Base-by-base conservation (phyloP, 495 filamentous ascomycete genomes). In the Lasiosphaeris hirsuta region DNA sequence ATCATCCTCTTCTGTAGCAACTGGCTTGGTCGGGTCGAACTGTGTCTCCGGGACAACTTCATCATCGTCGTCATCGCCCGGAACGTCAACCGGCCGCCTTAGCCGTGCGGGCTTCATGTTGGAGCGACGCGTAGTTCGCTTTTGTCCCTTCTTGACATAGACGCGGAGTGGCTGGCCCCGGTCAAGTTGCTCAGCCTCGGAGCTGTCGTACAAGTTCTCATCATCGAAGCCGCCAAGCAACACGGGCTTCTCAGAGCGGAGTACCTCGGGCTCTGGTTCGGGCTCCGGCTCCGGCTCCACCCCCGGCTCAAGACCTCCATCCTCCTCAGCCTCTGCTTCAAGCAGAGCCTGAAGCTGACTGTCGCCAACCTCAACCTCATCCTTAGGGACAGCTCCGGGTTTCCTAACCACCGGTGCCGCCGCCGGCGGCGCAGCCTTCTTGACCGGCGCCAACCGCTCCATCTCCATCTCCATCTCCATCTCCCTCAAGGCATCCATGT, bases 61-160 rank as follows among this genome's bases (percentile, higher is more conserved):
- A 23, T 61, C 51, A 0, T 60, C 60, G 5, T 58, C 57, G 0
- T 63, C 66, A 0, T 61, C 71, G 13, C 55, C 63, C 0, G 39
- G 14, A 13, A 63, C 64, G 7, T 68, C 61, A 17, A 70, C 65
- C n/a, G 79, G 79, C 36, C 79, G 74, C 45, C 69, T 76, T 30
- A 58, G 47, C 49, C 68, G 55, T 7, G 70, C 74, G 13, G 81
- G 81, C 46, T 65, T 84, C 85, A 96, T 93, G 39, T 82, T 88
- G n/a, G 88, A 84, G 39, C 81, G 71, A 49, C 88, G 78, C 2
- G 93, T 96, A 36, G 88, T 90, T 41, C 93, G 81, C 72, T 97
- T 97, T 66, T 90, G 85, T 0, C 93, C 93, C 71, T 87, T 90
- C 80, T 97, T 97, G 76, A 96, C 96, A 76, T 86, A 96, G 2